Conservation (phyloP, 2,329 filamentous ascomycete genomes). For the Fusarium cicatricum region DNA sequence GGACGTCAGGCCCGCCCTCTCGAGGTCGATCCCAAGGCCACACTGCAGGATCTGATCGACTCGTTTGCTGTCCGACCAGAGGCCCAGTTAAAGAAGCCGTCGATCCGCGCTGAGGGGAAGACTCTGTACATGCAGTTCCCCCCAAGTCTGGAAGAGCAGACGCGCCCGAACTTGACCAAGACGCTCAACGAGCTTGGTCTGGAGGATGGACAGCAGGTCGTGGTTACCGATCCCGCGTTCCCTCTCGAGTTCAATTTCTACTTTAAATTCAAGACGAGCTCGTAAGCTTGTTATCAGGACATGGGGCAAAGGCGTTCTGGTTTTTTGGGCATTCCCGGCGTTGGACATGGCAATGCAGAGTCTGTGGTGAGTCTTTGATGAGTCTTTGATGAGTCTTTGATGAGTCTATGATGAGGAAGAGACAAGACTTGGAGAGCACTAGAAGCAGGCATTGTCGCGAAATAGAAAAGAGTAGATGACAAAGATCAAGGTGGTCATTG, state of each 20-base stretch:
- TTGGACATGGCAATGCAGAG: conserved; percentile 29
- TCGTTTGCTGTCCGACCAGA: conserved; percentile 84
- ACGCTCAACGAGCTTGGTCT: conserved; percentile 78
- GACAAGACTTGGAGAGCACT: conserved; percentile 6
- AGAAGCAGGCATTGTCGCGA: conserved; percentile 46
- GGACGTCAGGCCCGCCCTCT: conserved; percentile 83
- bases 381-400: no score
- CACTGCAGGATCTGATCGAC: conserved; percentile 85
- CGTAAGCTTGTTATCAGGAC: conserved; percentile 8
- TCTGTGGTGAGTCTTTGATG: no score
- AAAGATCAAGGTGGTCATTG: conserved; percentile 41
- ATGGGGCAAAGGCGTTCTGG: conserved; percentile 29
- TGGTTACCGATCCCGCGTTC: conserved; percentile 92
- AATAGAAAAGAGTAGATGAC: conserved; percentile 8
- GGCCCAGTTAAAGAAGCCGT: conserved; percentile 93
- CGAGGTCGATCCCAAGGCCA: conserved; percentile 72
- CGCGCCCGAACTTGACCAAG: conserved; percentile 80
- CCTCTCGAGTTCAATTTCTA: conserved; percentile 71
- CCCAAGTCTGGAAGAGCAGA: conserved; percentile 82
- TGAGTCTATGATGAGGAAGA: conserved; percentile 15
- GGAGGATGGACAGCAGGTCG: conserved; percentile 83
- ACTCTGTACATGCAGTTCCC: conserved; percentile 92
- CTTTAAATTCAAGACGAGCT: conserved; percentile 54
- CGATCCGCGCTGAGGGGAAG: conserved; percentile 78
- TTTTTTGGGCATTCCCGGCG: conserved; percentile 41